Conservation (phyloP, 2,329 filamentous ascomycete species). For the Leptosphaerulina australis region DNA sequence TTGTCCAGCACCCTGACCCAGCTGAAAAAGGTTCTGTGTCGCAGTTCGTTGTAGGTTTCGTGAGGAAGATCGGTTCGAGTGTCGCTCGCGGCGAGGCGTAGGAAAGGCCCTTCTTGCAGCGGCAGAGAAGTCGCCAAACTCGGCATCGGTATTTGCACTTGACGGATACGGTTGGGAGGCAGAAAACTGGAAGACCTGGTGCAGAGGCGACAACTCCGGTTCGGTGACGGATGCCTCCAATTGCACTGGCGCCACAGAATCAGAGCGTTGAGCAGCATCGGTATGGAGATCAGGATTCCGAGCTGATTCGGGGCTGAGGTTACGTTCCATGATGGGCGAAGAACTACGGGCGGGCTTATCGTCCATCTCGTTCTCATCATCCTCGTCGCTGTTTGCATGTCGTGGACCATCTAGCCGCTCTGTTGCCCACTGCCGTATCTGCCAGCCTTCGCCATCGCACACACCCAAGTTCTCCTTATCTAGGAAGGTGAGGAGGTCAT, state of each 20-base stretch:
- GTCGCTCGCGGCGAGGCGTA: constrained; percentile 48
- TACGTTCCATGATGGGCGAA: constrained; percentile 63
- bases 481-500: constrained; percentile 84
- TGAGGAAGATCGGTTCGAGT: constrained; percentile 44
- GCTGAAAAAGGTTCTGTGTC: constrained; percentile 48
- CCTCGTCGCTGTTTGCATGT: constrained; percentile 61
- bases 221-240: constrained; percentile 40
- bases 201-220: constrained; percentile 37
- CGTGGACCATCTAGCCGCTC: constrained; percentile 69
- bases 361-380: constrained; percentile 70
- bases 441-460: constrained; percentile 77
- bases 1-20: constrained; percentile 69
- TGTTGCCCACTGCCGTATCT: constrained; percentile 69
- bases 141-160: constrained; percentile 46
- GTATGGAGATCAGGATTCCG: constrained; percentile 27
- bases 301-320: constrained; percentile 53
- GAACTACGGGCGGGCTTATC: constrained; percentile 64
- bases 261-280: constrained; percentile 31
- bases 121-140: constrained; percentile 33
- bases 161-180: constrained; percentile 65
- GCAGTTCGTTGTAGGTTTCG: constrained; percentile 42
- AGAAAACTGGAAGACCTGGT: constrained; percentile 69
- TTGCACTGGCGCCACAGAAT: constrained; percentile 51
- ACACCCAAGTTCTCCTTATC: constrained; percentile 81
- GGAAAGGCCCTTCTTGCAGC: constrained; percentile 43